Evolutionary conservation across 2,329 filamentous ascomycete species (phyloP).

Genomic region (Colletotrichum gigasporum): DNA sequence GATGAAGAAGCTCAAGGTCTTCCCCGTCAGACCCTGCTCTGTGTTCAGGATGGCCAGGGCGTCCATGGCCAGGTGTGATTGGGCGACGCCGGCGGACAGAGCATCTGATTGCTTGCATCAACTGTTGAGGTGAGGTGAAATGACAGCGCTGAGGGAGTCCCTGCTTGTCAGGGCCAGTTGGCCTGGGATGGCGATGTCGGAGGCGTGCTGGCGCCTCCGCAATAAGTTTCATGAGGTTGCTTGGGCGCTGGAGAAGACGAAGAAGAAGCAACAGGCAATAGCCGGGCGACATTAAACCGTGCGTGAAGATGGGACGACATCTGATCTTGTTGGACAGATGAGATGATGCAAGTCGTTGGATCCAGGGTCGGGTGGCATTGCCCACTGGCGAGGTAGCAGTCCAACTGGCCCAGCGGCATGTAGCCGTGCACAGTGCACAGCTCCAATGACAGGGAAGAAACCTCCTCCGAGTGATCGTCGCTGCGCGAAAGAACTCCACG

Average conservation of each 20-base stretch:
- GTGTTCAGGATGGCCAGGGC: neutral
- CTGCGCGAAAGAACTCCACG: neutral
- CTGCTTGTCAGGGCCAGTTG: neutral
- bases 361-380: neutral
- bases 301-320: constrained; percentile 6
- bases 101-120: neutral
- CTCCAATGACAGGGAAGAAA: neutral
- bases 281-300: neutral
- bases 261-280: neutral
- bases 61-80: neutral
- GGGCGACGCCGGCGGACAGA: neutral
- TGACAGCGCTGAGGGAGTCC: neutral
- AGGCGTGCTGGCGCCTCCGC: neutral
- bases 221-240: constrained; percentile 16
- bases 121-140: neutral
- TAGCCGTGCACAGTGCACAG: constrained; percentile 26
- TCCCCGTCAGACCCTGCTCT: neutral
- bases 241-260: too few relatives aligned
- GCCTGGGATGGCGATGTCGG: constrained; percentile 17
- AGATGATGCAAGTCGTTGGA: constrained; percentile 13
- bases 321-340: neutral
- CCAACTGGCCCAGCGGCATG: constrained; percentile 4
- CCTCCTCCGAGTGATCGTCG: constrained; percentile 16
- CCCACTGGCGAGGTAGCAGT: constrained; percentile 17
- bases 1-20: neutral